Conservation (phyloP, 768 basidiomycete genomes). For the Candolleomyces aberdarensis region DNA sequence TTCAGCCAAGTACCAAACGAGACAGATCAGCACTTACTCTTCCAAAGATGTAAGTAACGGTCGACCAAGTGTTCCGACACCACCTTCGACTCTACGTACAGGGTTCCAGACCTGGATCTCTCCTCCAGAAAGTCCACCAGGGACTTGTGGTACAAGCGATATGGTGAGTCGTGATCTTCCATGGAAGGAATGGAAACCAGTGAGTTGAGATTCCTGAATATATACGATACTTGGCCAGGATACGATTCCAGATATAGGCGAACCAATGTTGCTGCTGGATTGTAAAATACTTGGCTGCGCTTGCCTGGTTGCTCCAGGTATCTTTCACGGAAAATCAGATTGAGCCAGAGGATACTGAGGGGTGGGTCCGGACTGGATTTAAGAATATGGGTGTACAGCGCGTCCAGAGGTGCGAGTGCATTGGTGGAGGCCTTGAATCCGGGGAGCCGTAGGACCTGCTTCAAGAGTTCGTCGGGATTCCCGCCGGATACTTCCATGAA, state of each 20-base stretch:
- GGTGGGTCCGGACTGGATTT: neutral
- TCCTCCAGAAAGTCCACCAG: neutral
- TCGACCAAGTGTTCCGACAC: neutral
- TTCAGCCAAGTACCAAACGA: neutral
- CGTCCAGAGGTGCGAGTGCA: neutral
- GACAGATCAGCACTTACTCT: neutral
- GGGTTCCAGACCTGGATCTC: neutral
- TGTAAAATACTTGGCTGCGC: neutral
- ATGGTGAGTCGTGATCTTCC: neutral
- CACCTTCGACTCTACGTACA: neutral
- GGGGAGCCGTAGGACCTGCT: too few species aligned
- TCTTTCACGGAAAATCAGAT: neutral
- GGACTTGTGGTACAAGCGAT: neutral
- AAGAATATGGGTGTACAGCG: neutral
- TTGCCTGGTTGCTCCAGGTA: neutral
- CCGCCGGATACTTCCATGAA: neutral
- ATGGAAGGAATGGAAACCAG: neutral
- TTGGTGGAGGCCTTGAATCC: neutral
- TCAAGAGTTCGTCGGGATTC: too few species aligned
- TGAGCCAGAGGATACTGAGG: neutral
- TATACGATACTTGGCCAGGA: neutral
- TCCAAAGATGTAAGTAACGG: neutral
- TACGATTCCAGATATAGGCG: neutral
- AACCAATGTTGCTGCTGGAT: neutral
- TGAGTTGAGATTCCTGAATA: neutral